These are phyloP conservation scores for Yamadazyma oceani DNA, from an alignment of 1,139 yeast genomes.

Conservation along the genomic window DNA sequence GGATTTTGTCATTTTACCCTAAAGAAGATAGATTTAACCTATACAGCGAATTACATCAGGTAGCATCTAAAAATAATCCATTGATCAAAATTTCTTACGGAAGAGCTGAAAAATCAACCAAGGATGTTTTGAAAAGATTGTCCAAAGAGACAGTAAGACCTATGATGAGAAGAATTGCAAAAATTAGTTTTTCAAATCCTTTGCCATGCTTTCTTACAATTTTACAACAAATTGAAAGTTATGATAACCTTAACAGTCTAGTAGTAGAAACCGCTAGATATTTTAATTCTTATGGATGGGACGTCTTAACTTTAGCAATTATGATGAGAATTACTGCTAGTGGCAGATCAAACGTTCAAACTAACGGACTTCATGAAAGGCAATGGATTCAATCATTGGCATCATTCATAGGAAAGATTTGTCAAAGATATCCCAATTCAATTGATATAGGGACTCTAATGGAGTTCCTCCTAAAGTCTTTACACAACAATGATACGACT, in stretches of 20 bases:
- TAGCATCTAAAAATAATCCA: conserved; percentile 57
- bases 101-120: conserved; percentile 79
- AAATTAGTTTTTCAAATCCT: conserved; percentile 79
- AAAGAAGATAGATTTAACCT: conserved; percentile 70
- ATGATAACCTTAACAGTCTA: conserved; percentile 78
- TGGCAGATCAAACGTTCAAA: conserved; percentile 67
- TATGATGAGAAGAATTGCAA: conserved; percentile 77
- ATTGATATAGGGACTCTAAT: conserved; percentile 61
- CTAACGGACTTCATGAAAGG: conserved; percentile 78
- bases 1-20: conserved; percentile 54
- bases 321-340: conserved; percentile 66
- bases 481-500: conserved; percentile 60
- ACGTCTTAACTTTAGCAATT: conserved; percentile 72
- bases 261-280: conserved; percentile 80
- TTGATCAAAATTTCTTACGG: conserved; percentile 63
- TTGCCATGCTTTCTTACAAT: conserved; percentile 68
- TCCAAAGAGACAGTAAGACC: conserved; percentile 82
- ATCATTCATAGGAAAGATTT: conserved; percentile 63
- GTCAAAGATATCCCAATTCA: conserved; percentile 47
- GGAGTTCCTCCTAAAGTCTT: conserved; percentile 59
- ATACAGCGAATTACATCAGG: conserved; percentile 74
- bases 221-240: conserved; percentile 81
- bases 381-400: conserved; percentile 84
- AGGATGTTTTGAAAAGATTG: conserved; percentile 75
- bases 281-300: conserved; percentile 84